Evolutionary conservation across 257 asterid genomes (phyloP).

Genomic region (Nicotiana paniculata): DNA sequence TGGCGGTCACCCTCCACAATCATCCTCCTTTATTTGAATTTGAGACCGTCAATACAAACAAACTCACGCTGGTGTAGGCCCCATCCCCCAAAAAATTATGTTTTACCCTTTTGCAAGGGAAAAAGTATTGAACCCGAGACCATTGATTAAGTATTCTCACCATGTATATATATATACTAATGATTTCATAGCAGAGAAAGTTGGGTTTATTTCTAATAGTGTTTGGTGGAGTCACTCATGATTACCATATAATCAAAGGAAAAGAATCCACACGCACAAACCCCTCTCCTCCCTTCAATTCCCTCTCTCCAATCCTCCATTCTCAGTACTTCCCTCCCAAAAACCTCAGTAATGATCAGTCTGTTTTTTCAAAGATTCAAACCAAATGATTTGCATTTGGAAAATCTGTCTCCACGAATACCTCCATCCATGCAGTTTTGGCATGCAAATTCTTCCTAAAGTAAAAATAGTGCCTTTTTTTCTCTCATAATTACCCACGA

Average conservation of each 20-base stretch:
- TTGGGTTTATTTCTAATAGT: not conserved
- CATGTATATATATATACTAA: too few species aligned
- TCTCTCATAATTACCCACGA: not conserved
- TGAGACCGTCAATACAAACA: too few species aligned
- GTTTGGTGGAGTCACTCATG: slow-evolving; percentile 37
- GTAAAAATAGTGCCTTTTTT: slow-evolving; percentile 2
- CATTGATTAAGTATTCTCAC: too few species aligned
- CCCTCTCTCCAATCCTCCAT: not conserved
- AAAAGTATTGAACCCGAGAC: too few species aligned
- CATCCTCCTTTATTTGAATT: too few species aligned
- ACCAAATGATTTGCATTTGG: slow-evolving; percentile 43
- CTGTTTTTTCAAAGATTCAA: slow-evolving; percentile 23
- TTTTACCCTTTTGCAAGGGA: too few species aligned
- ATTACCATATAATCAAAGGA: slow-evolving; percentile 39
- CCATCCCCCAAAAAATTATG: too few species aligned
- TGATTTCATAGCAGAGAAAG: not conserved
- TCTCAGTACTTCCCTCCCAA: slow-evolving; percentile 12
- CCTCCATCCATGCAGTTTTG: slow-evolving; percentile 19
- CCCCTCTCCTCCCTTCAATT: not conserved
- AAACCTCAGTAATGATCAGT: not conserved
- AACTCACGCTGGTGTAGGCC: too few species aligned
- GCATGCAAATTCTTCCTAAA: slow-evolving; percentile 30
- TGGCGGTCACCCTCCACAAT: too few species aligned
- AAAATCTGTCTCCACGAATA: slow-evolving; percentile 41
- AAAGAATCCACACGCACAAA: slow-evolving; percentile 18